phyloP scores from a whole-genome alignment of 2,329 filamentous ascomycete species.

The Alternaria conjuncta region DNA sequence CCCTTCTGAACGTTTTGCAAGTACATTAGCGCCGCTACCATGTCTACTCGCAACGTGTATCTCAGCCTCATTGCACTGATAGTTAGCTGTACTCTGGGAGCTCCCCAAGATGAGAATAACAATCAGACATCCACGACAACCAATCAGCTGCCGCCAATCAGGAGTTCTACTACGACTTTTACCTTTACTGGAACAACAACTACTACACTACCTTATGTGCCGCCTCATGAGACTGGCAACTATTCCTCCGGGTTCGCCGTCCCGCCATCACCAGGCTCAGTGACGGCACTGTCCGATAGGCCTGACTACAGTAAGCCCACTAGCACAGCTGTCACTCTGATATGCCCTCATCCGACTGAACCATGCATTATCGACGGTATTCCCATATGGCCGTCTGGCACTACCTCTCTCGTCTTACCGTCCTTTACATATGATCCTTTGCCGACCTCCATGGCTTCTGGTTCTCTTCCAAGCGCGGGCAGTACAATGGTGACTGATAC shows the following conservation, averaged over 20 bases:
- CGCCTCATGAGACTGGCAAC: not conserved
- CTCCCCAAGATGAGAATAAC: not conserved
- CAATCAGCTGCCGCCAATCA: not conserved
- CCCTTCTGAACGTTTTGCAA: not conserved
- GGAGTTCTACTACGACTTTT: not conserved
- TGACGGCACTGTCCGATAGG: not conserved
- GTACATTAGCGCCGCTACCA: not conserved
- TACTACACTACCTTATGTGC: not conserved
- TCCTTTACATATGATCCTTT: not conserved
- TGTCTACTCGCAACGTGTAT: not conserved
- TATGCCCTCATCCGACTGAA: not conserved
- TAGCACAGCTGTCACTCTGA: not conserved
- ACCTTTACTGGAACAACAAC: not conserved
- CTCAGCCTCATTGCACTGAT: not conserved
- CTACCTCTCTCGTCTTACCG: not conserved
- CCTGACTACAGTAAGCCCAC: not conserved
- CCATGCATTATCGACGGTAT: conserved; percentile 7
- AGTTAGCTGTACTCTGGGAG: not conserved
- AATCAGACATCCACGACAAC: not conserved
- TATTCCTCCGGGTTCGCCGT: not conserved
- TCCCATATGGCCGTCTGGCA: not conserved
- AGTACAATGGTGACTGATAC: not conserved
- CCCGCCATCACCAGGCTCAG: not conserved
- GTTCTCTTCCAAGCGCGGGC: not conserved
- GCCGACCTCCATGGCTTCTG: not conserved